Conservation (phyloP, 148 eudicot genomes). For the Cornus florida region DNA sequence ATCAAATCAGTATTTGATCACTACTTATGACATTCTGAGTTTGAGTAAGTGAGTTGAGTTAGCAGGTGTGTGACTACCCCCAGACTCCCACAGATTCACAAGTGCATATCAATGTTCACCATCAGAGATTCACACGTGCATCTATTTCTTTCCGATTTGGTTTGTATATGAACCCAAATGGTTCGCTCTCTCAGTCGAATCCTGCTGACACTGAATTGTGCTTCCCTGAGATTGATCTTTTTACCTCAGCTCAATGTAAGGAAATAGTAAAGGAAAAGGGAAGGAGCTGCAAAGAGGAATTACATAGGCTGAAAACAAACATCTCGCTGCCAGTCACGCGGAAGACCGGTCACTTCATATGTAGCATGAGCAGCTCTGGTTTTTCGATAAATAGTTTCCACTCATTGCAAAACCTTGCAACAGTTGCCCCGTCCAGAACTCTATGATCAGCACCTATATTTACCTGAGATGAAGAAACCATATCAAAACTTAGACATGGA, state of each 20-base stretch:
- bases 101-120: too few relatives aligned
- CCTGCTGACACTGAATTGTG: neutral
- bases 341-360: conserved; percentile 51
- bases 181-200: neutral
- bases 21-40: too few relatives aligned
- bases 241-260: neutral
- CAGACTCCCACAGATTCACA: too few relatives aligned
- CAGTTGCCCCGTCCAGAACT: conserved; percentile 89
- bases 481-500: neutral
- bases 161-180: too few relatives aligned
- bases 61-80: too few relatives aligned
- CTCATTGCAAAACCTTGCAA: conserved; percentile 88
- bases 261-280: neutral
- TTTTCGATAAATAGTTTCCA: conserved; percentile 82
- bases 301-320: neutral
- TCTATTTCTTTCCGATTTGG: too few relatives aligned
- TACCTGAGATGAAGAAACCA: conserved; percentile 44
- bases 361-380: conserved; percentile 78
- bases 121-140: too few relatives aligned
- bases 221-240: neutral
- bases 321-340: neutral
- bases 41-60: too few relatives aligned
- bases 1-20: too few relatives aligned
- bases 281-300: neutral
- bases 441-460: conserved; percentile 93